Evolutionary conservation across 305 asterid species (phyloP).

Genomic region (Fraxinus angustifolia): DNA sequence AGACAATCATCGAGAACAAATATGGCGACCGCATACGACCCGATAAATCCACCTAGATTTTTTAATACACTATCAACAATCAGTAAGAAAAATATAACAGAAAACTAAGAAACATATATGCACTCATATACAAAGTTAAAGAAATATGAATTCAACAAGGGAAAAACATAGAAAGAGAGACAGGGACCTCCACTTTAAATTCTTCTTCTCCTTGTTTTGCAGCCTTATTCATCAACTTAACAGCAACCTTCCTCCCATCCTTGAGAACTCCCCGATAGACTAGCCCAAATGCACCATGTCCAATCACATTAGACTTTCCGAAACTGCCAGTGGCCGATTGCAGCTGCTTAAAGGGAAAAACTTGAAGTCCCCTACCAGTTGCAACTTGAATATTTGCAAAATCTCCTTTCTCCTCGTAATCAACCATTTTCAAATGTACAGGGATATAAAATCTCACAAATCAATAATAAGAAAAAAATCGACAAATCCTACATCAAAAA

Average conservation of each 20-base stretch:
- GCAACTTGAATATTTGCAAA: conserved; percentile 40
- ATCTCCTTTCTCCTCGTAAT: conserved; percentile 44
- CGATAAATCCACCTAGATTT: conserved; percentile 60
- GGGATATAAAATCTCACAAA: background rate
- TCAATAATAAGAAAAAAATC: background rate
- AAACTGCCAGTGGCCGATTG: conserved; percentile 83
- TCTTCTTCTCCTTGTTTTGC: conserved; percentile 90
- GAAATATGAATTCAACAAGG: conserved; percentile 1
- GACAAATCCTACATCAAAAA: background rate
- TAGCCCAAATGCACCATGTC: conserved; percentile 80
- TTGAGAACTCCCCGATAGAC: conserved; percentile 83
- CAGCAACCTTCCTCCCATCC: conserved; percentile 78
- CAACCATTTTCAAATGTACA: conserved; percentile 24
- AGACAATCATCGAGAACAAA: conserved; percentile 60
- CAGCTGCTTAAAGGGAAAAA: conserved; percentile 81
- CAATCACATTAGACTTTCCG: conserved; percentile 78
- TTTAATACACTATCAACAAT: conserved; percentile 2
- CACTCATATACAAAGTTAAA: background rate
- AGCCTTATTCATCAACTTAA: conserved; percentile 84
- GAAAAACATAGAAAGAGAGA: background rate
- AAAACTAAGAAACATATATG: background rate
- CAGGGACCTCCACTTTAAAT: conserved; percentile 68
- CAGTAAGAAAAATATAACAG: background rate
- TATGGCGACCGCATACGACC: conserved; percentile 66
- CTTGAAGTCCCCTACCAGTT: conserved; percentile 55